Base-by-base conservation (phyloP, 345 rosid genomes). In the Leavenworthia alabamica region DNA sequence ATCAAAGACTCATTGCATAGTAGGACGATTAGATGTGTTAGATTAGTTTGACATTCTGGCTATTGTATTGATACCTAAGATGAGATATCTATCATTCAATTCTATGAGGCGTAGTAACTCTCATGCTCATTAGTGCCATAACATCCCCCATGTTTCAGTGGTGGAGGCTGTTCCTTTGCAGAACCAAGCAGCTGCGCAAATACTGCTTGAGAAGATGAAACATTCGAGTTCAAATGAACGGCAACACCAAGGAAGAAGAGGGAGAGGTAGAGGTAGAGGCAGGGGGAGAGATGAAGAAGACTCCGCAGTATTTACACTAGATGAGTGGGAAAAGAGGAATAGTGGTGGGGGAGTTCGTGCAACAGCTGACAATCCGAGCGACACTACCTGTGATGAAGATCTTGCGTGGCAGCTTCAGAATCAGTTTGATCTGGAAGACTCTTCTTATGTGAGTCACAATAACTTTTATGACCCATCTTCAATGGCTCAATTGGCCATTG, bases 101-200 rank as follows among this genome's bases (percentile, higher is more conserved):
- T 31, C 22, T 31, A 2, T 28, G 8, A 42, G 10, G 42, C 4
- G 2, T 16, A 32, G 27, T 46, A 62, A 37, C 8, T 14, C 0
- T 37, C 45, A 16, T 62, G 22, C 20, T 39, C 36, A 3, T 26
- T 44, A 44, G 11, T 16, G 62, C 41, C 45, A 53, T 62, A 39
- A 47, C 51, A 60, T 64, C 53, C 39, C 32, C 53, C 13, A 26
- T 72, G 42, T 74, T 52, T 49, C 77, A 86, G 96, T 80, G 15
- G 82, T 76, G 51, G 90, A 92, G 73, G 62, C 81, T 41, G 81
- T 78, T 8, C 90, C 95, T 50, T 68, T 83, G 59, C 96, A 85
- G 76, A 92, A 92, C 75, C 96, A 92, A 86, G 95, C 90, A 4
- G 95, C 98, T 68, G 75, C 98, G 12, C 95, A 86, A 53, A 77